Evolutionary conservation across 257 asterid genomes (phyloP).

Genomic region (Solanum corneliomulleri): DNA sequence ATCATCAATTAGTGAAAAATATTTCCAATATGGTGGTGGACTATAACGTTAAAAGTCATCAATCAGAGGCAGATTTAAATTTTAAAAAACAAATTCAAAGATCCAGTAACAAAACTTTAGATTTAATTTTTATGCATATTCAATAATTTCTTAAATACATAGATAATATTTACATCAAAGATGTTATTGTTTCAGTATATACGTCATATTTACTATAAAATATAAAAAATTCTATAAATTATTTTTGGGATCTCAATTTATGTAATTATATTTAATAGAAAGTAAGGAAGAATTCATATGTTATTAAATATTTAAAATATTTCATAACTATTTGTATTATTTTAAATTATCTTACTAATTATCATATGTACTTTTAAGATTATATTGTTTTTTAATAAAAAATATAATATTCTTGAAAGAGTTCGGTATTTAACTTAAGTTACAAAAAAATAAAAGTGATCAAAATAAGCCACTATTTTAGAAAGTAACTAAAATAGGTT

Average conservation of each 20-base stretch:
- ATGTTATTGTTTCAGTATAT: neutral
- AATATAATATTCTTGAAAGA: too few relatives aligned
- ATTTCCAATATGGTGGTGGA: neutral
- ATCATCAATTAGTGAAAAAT: neutral
- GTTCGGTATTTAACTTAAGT: too few relatives aligned
- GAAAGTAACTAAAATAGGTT: too few relatives aligned
- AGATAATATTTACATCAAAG: neutral
- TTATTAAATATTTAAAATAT: neutral
- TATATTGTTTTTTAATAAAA: too few relatives aligned
- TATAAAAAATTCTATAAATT: neutral
- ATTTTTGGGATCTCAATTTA: neutral
- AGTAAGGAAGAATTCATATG: neutral
- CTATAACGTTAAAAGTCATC: too few relatives aligned
- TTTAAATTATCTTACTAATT: neutral
- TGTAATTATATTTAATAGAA: neutral
- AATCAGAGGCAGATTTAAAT: neutral
- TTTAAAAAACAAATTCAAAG: neutral
- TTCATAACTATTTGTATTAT: neutral
- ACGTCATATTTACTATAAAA: neutral
- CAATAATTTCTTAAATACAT: neutral
- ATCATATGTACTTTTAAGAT: too few relatives aligned
- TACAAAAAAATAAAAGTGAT: too few relatives aligned
- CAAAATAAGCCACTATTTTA: too few relatives aligned
- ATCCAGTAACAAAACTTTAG: too few relatives aligned
- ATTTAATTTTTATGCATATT: neutral